Conservation (phyloP, 176 grass and related monocot genomes). For the Carex parvula region DNA sequence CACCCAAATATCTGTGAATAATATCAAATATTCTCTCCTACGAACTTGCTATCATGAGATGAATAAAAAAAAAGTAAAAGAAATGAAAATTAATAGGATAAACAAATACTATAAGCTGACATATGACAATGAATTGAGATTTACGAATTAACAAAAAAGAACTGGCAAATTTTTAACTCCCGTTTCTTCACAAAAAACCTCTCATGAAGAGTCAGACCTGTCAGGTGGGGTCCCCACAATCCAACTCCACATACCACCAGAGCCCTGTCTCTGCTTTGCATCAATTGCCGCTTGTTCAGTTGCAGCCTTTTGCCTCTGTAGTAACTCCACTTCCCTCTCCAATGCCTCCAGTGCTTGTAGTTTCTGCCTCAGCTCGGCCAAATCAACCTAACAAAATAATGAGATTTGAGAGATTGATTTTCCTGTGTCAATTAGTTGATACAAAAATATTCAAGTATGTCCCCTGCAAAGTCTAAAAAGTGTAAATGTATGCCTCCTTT, state of each 20-base stretch:
- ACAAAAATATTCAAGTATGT: background rate
- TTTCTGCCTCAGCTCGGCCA: conserved; percentile 90
- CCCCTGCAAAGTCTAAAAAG: background rate
- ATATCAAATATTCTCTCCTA: conserved; percentile 5
- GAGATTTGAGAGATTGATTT: background rate
- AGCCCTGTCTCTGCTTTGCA: conserved; percentile 63
- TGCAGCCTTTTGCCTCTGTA: conserved; percentile 71
- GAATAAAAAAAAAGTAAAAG: background rate
- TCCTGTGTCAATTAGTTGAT: background rate
- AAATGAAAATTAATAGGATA: conserved; percentile 21
- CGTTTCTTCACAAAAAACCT: background rate
- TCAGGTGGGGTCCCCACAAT: conserved; percentile 69
- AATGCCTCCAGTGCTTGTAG: conserved; percentile 65
- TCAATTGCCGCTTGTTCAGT: conserved; percentile 72
- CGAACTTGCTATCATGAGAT: background rate
- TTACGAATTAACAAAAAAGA: conserved; percentile 22
- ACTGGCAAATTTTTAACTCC: background rate
- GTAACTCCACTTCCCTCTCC: conserved; percentile 85
- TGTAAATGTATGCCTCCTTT: background rate
- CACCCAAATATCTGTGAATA: background rate
- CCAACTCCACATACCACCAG: conserved; percentile 91
- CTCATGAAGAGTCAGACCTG: conserved; percentile 38
- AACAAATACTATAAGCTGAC: conserved; percentile 22
- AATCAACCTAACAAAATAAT: conserved; percentile 60
- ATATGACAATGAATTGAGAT: conserved; percentile 15